phyloP scores from a whole-genome alignment of 2,329 filamentous ascomycete species.

The Stemphylium beticola region DNA sequence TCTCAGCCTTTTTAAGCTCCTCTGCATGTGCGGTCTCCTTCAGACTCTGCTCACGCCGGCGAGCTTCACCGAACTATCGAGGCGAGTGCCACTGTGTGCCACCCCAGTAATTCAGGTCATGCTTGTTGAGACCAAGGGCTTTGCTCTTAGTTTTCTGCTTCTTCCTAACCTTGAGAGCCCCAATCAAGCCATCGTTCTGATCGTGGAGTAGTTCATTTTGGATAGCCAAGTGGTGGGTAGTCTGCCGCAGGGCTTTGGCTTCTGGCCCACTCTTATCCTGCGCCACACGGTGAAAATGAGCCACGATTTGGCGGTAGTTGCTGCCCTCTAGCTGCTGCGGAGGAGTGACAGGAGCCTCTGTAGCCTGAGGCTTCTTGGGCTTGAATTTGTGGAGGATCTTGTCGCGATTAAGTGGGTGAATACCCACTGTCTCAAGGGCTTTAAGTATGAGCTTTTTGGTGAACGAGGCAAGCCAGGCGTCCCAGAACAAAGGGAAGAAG shows the following conservation, averaged over 20 bases:
- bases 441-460: background rate
- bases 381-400: background rate
- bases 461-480: background rate
- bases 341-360: background rate
- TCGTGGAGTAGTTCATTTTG: background rate
- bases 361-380: background rate
- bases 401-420: background rate
- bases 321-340: background rate
- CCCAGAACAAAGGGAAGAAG: slow-evolving; percentile 5
- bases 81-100: background rate
- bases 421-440: background rate
- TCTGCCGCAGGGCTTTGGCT: background rate
- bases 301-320: background rate
- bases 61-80: background rate
- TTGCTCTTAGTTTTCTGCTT: background rate
- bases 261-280: too few relatives aligned
- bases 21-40: background rate
- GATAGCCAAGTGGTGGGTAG: background rate
- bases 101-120: background rate
- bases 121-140: background rate
- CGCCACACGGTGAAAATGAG: background rate
- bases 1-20: background rate
- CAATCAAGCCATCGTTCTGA: background rate
- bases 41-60: background rate
- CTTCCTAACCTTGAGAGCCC: background rate